Percentiles rank a stretch among this genome's conserved stretches.
These are phyloP conservation scores for Termitomyces sp. DNA, from an alignment of 768 basidiomycete genomes.

Conservation along the genomic window DNA sequence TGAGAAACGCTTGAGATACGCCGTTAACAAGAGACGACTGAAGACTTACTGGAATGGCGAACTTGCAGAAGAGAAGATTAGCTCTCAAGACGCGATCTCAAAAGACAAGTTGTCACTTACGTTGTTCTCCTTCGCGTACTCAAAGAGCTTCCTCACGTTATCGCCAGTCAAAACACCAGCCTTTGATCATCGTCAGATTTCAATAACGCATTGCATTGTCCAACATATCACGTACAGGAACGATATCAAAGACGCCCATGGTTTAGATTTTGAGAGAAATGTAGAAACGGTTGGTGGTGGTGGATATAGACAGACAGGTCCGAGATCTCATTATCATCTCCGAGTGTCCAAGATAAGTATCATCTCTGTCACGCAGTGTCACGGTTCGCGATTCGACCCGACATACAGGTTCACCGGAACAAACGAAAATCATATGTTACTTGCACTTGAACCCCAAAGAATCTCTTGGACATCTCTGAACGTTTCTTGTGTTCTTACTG, in stretches of 20 bases:
- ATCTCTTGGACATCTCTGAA: background rate
- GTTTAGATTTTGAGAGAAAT: slow-evolving; percentile 11
- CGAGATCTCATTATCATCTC: background rate
- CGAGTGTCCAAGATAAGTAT: background rate
- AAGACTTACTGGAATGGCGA: slow-evolving; percentile 77
- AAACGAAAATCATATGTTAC: slow-evolving; percentile 1
- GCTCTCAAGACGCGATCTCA: background rate
- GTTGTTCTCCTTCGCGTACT: slow-evolving; percentile 87
- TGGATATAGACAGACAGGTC: slow-evolving; percentile 6
- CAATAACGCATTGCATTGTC: background rate
- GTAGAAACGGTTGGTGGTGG: background rate
- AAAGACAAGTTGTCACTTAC: slow-evolving; percentile 37
- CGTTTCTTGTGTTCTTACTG: too few relatives aligned
- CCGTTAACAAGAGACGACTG: background rate
- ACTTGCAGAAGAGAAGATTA: slow-evolving; percentile 40
- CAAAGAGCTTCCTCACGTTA: slow-evolving; percentile 91
- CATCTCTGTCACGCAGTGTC: slow-evolving; percentile 2
- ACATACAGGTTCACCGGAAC: background rate
- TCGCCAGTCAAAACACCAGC: slow-evolving; percentile 95
- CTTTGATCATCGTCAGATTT: slow-evolving; percentile 35
- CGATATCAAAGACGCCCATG: slow-evolving; percentile 83
- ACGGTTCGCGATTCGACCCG: background rate
- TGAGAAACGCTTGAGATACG: slow-evolving; percentile 7
- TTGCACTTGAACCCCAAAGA: background rate
- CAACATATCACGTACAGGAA: slow-evolving; percentile 58